These are phyloP conservation scores for Plasmodium gaboni DNA, from an alignment of 169 alveolate genomes.

Conservation along the genomic window DNA sequence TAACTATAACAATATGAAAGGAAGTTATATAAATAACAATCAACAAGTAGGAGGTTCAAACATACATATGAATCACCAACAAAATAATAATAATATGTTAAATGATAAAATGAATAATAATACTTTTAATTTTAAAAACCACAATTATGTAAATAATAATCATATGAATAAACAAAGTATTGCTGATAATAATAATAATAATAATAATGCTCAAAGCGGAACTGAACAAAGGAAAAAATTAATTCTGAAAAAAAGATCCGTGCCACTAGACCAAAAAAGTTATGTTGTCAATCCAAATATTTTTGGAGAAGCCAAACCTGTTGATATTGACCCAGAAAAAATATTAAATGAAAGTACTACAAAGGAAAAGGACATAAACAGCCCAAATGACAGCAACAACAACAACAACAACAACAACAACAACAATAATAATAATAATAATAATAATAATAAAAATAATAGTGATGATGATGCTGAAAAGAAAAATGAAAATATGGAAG, in stretches of 20 bases:
- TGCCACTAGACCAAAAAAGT: constrained; percentile 51
- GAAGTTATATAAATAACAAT: constrained; percentile 24
- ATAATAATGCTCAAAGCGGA: not conserved
- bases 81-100: constrained; percentile 16
- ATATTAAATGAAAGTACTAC: constrained; percentile 34
- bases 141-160: constrained; percentile 20
- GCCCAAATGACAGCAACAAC: not conserved
- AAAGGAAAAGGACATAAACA: constrained; percentile 29
- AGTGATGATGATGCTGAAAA: constrained; percentile 6
- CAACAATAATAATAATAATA: no score
- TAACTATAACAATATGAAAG: constrained; percentile 45
- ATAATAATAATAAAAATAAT: not conserved
- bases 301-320: constrained; percentile 78
- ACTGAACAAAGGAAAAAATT: constrained; percentile 65
- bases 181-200: constrained; percentile 14
- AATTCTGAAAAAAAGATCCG: constrained; percentile 63
- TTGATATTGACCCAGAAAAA: constrained; percentile 66
- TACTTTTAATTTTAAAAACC: constrained; percentile 49
- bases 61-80: constrained; percentile 35
- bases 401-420: no score
- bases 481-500: constrained; percentile 17
- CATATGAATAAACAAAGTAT: not conserved
- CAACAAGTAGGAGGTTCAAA: not conserved
- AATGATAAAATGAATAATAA: constrained; percentile 37
- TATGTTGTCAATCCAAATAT: constrained; percentile 55